Evolutionary conservation across 2,329 filamentous ascomycete species (phyloP).

Genomic region (Westerdykella sp.): DNA sequence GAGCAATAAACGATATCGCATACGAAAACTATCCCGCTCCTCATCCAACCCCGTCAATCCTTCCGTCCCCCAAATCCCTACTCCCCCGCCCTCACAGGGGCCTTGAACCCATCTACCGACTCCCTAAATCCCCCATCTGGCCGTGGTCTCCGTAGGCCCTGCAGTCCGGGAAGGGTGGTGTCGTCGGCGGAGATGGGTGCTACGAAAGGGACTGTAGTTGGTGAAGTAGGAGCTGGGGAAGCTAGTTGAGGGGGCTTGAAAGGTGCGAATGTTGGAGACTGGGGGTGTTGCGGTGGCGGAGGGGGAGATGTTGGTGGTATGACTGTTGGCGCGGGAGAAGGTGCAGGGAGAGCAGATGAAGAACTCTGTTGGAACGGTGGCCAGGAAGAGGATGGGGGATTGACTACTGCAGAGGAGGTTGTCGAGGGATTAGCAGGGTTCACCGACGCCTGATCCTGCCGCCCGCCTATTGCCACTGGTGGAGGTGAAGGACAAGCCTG

Average conservation of each 20-base stretch:
- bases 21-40: too few relatives aligned
- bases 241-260: too few relatives aligned
- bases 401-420: background rate
- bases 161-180: too few relatives aligned
- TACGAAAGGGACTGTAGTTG: background rate
- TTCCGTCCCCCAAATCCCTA: too few relatives aligned
- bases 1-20: too few relatives aligned
- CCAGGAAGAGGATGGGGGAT: background rate
- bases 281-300: background rate
- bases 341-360: background rate
- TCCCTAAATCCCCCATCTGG: too few relatives aligned
- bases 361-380: background rate
- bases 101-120: too few relatives aligned
- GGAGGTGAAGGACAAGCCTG: background rate
- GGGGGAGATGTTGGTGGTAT: background rate
- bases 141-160: too few relatives aligned
- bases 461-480: background rate
- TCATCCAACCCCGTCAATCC: too few relatives aligned
- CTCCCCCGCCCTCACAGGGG: too few relatives aligned
- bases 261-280: background rate
- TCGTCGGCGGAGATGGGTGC: background rate
- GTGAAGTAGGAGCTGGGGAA: background rate
- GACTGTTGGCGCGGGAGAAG: background rate
- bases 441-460: background rate
- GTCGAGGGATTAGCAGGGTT: background rate